A percentile compares a stretch with the other conserved stretches of the same genome.
These are phyloP conservation scores for Pseudogymnoascus sp. DNA, from an alignment of 2,329 filamentous ascomycete species.

Conservation along the genomic window DNA sequence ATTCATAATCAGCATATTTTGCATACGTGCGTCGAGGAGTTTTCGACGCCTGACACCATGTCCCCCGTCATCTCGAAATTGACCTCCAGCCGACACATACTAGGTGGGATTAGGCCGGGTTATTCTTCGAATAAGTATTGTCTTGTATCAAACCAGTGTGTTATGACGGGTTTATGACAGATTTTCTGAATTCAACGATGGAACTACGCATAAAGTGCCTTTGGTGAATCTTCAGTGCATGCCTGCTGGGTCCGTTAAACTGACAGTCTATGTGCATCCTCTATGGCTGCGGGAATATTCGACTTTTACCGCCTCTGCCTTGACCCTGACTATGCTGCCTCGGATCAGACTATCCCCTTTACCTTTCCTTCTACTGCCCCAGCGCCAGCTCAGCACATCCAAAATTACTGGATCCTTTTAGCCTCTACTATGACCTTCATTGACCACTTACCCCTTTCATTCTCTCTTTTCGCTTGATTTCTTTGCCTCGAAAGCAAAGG, in stretches of 20 bases:
- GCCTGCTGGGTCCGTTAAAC: not conserved
- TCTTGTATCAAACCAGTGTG: constrained; percentile 1
- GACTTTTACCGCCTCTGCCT: not conserved
- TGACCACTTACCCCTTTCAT: not conserved
- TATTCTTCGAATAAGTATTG: constrained; percentile 1
- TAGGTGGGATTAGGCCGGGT: not conserved
- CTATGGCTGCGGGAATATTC: not conserved
- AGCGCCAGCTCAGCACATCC: not conserved
- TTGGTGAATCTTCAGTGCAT: not conserved
- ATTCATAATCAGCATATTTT: constrained; percentile 7
- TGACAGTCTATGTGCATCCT: not conserved
- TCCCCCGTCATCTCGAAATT: constrained; percentile 1
- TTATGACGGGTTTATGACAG: not conserved
- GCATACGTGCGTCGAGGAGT: not conserved
- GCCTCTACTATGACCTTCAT: too few species aligned
- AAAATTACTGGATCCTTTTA: not conserved
- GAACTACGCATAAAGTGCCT: not conserved
- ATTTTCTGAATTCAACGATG: constrained; percentile 6
- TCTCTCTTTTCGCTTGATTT: not conserved
- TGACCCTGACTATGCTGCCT: not conserved
- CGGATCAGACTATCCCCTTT: not conserved
- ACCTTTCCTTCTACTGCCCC: not conserved
- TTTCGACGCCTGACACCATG: constrained; percentile 4
- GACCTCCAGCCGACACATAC: not conserved
- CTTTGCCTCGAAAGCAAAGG: not conserved